Percentiles rank a stretch among this genome's conserved stretches.
Evolutionary conservation across 2,329 filamentous ascomycete genomes (phyloP).

Genomic region (Cladosporium sp.): DNA sequence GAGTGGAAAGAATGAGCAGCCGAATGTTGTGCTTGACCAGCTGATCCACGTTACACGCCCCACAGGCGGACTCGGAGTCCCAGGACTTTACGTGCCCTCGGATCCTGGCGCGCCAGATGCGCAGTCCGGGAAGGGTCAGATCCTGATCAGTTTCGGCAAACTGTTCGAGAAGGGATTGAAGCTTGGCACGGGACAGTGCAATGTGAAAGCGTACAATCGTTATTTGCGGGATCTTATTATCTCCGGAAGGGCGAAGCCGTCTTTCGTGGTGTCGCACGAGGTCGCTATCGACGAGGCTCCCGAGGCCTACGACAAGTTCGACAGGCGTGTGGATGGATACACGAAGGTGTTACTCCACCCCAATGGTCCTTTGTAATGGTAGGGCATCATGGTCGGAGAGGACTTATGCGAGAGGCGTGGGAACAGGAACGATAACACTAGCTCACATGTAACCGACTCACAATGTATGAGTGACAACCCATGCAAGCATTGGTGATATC

Average conservation of each 20-base stretch:
- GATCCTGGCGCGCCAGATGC: slow-evolving; percentile 65
- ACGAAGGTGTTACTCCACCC: slow-evolving; percentile 69
- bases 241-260: slow-evolving; percentile 63
- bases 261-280: slow-evolving; percentile 66
- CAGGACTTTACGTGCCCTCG: slow-evolving; percentile 44
- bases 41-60: slow-evolving; percentile 63
- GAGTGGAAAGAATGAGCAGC: slow-evolving; percentile 59
- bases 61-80: slow-evolving; percentile 63
- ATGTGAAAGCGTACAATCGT: slow-evolving; percentile 67
- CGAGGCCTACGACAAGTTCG: slow-evolving; percentile 64
- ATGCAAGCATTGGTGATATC: not conserved
- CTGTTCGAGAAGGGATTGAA: slow-evolving; percentile 67
- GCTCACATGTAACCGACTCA: not conserved
- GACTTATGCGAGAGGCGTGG: not conserved
- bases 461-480: not conserved
- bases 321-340: slow-evolving; percentile 65
- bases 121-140: slow-evolving; percentile 62
- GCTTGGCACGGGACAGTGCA: slow-evolving; percentile 64
- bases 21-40: slow-evolving; percentile 64
- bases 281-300: slow-evolving; percentile 61
- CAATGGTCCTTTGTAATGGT: slow-evolving; percentile 50
- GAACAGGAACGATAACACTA: not conserved
- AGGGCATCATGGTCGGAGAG: not conserved
- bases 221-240: slow-evolving; percentile 67
- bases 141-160: slow-evolving; percentile 65